Percentiles rank a stretch among this genome's conserved stretches.
Conservation (phyloP, 768 basidiomycete species). For the Phaffia tasmanica region DNA sequence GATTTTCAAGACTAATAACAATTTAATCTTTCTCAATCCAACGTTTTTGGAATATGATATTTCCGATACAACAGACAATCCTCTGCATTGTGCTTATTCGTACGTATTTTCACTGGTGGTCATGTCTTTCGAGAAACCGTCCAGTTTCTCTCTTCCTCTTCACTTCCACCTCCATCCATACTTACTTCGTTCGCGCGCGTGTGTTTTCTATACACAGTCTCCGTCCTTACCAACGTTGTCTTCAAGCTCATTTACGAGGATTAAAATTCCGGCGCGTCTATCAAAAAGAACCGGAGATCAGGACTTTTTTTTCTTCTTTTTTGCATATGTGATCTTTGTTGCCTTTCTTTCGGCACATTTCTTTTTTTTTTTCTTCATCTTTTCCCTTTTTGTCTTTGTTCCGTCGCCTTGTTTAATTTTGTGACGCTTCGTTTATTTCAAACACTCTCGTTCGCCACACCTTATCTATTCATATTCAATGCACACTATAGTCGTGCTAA, state of each 20-base stretch:
- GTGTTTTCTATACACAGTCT: conserved; percentile 45
- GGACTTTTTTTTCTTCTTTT: conserved; percentile 15
- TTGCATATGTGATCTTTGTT: not conserved
- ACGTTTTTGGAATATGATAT: not conserved
- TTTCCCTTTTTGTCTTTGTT: too few relatives aligned
- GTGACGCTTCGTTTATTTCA: too few relatives aligned
- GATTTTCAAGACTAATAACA: not conserved
- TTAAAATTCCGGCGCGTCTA: conserved; percentile 15
- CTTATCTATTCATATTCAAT: too few relatives aligned
- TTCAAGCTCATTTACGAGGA: conserved; percentile 46
- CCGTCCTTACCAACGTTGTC: conserved; percentile 73
- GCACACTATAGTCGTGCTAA: too few relatives aligned
- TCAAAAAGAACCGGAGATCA: conserved; percentile 7
- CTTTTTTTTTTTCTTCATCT: too few relatives aligned
- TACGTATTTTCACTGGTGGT: conserved; percentile 13
- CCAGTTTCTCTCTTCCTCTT: conserved; percentile 1
- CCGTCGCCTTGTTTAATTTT: too few relatives aligned
- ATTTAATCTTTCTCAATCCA: not conserved
- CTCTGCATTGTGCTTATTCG: conserved; percentile 71
- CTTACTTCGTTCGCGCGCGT: conserved; percentile 5
- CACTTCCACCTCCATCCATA: conserved; percentile 7
- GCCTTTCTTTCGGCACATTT: too few relatives aligned
- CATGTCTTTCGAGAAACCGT: conserved; percentile 30
- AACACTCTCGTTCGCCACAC: too few relatives aligned
- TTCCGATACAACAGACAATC: conserved; percentile 50